phyloP scores from a whole-genome alignment of 169 alveolate species.

The Babesia bovis region DNA sequence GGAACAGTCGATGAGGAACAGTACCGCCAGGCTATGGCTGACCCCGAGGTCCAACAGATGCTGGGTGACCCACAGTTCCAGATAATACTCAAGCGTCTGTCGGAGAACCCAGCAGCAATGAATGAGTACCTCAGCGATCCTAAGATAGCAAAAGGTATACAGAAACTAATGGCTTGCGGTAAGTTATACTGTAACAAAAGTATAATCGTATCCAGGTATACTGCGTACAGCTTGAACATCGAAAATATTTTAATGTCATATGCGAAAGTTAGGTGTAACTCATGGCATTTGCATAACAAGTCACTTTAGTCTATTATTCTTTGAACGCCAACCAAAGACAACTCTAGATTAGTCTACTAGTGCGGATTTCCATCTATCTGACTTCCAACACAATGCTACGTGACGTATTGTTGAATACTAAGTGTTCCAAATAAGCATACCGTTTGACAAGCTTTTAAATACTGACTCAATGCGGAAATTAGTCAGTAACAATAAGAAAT shows the following conservation, averaged over 20 bases:
- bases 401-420: no score
- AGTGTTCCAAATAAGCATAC: no score
- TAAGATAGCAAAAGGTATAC: constrained; percentile 89
- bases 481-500: no score
- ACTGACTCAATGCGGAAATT: no score
- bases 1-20: constrained; percentile 88
- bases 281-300: no score
- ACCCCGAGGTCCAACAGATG: constrained; percentile 96
- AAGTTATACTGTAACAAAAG: constrained; percentile 69
- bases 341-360: no score
- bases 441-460: no score
- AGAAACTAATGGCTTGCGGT: constrained; percentile 97
- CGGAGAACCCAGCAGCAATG: constrained; percentile 84
- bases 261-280: neutral
- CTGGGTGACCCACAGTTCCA: constrained; percentile 94
- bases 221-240: constrained; percentile 31
- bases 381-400: no score
- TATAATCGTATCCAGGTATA: constrained; percentile 13
- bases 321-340: no score
- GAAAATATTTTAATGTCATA: neutral
- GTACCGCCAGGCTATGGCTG: constrained; percentile 86
- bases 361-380: no score
- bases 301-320: no score
- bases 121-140: constrained; percentile 92
- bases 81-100: constrained; percentile 82